Evolutionary conservation across 169 alveolate genomes (phyloP).

Genomic region (Fabrea salina): DNA sequence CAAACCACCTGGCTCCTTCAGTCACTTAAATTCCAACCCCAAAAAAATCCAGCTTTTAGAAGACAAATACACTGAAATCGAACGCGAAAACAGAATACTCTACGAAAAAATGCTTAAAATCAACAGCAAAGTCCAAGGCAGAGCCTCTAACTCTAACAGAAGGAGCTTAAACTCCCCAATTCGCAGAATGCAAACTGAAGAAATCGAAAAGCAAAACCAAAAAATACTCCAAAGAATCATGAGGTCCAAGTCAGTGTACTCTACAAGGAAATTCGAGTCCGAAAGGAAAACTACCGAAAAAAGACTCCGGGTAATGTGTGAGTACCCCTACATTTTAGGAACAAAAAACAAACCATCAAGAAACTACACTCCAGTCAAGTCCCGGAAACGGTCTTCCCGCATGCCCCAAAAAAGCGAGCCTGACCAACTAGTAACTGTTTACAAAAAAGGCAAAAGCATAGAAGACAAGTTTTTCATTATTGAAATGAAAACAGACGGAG

Average conservation of each 20-base stretch:
- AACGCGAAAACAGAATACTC: constrained; percentile 28
- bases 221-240: neutral
- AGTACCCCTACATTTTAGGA: constrained; percentile 40
- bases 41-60: constrained; percentile 20
- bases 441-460: neutral
- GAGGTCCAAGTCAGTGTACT: neutral
- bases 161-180: neutral
- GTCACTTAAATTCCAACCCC: neutral
- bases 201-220: neutral
- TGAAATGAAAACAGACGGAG: neutral
- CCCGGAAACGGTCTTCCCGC: neutral
- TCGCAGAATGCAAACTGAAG: neutral
- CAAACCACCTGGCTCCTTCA: neutral
- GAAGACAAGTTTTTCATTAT: neutral
- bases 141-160: neutral
- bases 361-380: neutral
- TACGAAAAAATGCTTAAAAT: constrained; percentile 30
- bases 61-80: constrained; percentile 34
- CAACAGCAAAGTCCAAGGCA: neutral
- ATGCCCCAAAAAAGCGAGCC: neutral
- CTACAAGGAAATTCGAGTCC: neutral
- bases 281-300: constrained; percentile 13
- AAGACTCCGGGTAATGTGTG: constrained; percentile 36
- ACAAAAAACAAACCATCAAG: neutral
- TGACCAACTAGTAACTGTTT: neutral